phyloP scores from a whole-genome alignment of 768 basidiomycete genomes.

The Fistulinella prunicolor region DNA sequence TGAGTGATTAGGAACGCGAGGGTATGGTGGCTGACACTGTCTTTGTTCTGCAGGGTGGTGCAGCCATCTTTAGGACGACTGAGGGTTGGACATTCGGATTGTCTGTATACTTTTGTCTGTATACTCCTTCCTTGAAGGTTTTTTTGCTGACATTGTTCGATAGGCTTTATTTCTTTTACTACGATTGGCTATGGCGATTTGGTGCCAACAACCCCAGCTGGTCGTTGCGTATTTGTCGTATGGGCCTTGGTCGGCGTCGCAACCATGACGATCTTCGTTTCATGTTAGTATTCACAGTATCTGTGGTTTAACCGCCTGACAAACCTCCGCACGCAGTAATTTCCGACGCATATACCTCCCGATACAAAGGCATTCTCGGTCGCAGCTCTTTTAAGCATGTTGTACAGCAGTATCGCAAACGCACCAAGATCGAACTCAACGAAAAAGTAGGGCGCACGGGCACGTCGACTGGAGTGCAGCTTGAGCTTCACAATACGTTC shows the following conservation, averaged over 20 bases:
- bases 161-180: constrained; percentile 71
- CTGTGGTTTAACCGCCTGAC: background rate
- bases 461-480: constrained; percentile 2
- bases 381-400: constrained; percentile 44
- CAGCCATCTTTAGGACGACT: constrained; percentile 63
- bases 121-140: background rate
- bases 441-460: constrained; percentile 9
- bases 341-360: constrained; percentile 61
- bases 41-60: constrained; percentile 64
- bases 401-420: constrained; percentile 43
- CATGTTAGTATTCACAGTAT: constrained; percentile 42
- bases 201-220: constrained; percentile 59
- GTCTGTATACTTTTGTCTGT: constrained; percentile 69
- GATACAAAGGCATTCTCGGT: constrained; percentile 58
- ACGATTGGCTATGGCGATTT: constrained; percentile 75
- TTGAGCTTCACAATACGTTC: background rate
- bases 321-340: constrained; percentile 43
- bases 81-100: constrained; percentile 65
- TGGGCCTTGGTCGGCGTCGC: constrained; percentile 79
- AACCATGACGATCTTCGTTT: constrained; percentile 72
- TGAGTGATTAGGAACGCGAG: constrained; percentile 29
- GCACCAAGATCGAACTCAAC: constrained; percentile 14
- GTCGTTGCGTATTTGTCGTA: constrained; percentile 71
- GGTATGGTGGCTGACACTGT: constrained; percentile 1
- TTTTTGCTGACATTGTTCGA: background rate